Evolutionary conservation across 2,329 filamentous ascomycete species (phyloP), one percentile per base, ranked within the genome.

Genomic region (Aschersonia sp.): DNA sequence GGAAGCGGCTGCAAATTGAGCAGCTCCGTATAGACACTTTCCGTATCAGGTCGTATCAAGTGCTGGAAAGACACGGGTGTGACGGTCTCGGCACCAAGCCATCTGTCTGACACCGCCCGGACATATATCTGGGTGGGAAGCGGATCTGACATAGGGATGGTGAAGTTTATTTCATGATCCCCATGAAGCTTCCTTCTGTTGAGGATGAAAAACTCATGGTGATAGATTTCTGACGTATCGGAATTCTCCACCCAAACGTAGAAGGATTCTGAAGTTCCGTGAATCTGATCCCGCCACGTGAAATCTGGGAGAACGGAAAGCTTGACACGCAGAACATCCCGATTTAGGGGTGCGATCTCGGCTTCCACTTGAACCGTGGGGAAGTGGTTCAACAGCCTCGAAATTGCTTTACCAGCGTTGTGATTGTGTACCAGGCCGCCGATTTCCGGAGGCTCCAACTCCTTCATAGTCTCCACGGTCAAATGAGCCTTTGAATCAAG

Each of bases 211-310:
- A 84, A 96, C 62, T 98, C 92, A 54, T 97, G 87, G 57, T 98
- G 92, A 58, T 95, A 97, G 41, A 98, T 97, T 63, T 97, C 89
- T 0, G 87, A 89, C 0, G 89, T 96, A 57, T 97, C 92, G 0
- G 90, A 96, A 61, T 97, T 95, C 63, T 98, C 92, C 4, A 98
- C 90, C 94, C 92, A 98, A 49, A 98, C 84, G 77, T 94, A 98
- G 67, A 94, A 98, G 4, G 90, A 90, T 59, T 98, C 92, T 0
- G 90, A 96, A 3, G 82, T 87, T 14, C 94, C 94, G 59, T 98
- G 89, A 50, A 95, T 78, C 44, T 85, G 81, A 55, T 97, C 90
- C 56, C 95, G 94, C 92, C 92, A 98, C 39, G 73, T 73, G 60
- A 98, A 98, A 46, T 97, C 89, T 0, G 92, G 87, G 2, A 83